A percentile compares a stretch with the other conserved stretches of the same genome.
Conservation (phyloP, 192 early-diverging fungal species). For the Lunasporangiospora selenospora region DNA sequence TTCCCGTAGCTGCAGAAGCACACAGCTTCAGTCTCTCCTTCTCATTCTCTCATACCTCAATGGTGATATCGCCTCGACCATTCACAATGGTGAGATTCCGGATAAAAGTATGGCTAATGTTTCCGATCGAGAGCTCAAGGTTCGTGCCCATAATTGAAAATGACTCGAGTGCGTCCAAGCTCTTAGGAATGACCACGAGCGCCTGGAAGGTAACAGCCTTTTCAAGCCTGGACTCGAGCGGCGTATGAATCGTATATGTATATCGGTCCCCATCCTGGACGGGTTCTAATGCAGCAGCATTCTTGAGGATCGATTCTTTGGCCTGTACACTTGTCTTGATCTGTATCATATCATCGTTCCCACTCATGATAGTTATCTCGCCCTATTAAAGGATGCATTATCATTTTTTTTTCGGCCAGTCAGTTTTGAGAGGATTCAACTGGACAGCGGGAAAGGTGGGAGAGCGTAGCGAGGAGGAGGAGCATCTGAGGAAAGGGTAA, state of each 20-base stretch:
- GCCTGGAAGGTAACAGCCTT: slow-evolving; percentile 30
- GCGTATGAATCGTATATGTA: slow-evolving; percentile 42
- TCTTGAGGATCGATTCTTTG: slow-evolving; percentile 45
- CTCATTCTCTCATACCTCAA: slow-evolving; percentile 14
- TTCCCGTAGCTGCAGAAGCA: neutral
- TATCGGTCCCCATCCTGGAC: slow-evolving; percentile 37
- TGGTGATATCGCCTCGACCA: slow-evolving; percentile 22
- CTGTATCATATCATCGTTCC: slow-evolving; percentile 40
- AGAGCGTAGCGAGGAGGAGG: neutral
- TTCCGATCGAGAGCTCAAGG: slow-evolving; percentile 32
- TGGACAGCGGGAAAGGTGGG: neutral
- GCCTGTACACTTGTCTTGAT: slow-evolving; percentile 43
- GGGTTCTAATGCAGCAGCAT: slow-evolving; percentile 40
- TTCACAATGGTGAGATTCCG: slow-evolving; percentile 15
- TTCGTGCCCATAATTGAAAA: slow-evolving; percentile 24
- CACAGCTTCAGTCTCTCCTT: neutral
- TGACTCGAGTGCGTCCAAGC: slow-evolving; percentile 32
- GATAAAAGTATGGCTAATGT: slow-evolving; percentile 44
- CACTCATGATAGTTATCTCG: slow-evolving; percentile 45
- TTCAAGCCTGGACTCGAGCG: slow-evolving; percentile 22
- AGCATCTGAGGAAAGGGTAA: too few relatives aligned
- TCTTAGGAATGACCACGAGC: slow-evolving; percentile 30
- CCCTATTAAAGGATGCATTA: slow-evolving; percentile 11
- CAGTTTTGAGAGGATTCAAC: neutral
- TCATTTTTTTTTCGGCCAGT: neutral